A percentile compares a stretch with the other conserved stretches of the same genome.
These are phyloP conservation scores for Desmodesmus armatus DNA, from an alignment of 139 green algal species.

Conservation along the genomic window DNA sequence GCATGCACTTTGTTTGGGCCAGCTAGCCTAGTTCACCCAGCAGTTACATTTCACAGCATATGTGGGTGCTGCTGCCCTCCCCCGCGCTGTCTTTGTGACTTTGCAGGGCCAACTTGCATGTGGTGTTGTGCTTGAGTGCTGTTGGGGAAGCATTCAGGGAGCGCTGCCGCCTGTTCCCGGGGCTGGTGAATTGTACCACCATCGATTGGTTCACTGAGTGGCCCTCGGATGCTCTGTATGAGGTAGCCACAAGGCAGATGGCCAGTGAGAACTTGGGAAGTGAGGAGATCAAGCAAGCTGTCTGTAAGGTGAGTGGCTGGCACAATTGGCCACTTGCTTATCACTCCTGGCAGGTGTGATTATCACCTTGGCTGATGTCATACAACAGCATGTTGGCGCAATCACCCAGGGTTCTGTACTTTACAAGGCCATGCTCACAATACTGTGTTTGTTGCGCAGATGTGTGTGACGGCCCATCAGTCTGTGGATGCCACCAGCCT, in stretches of 20 bases:
- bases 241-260: slow-evolving; percentile 85
- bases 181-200: slow-evolving; percentile 84
- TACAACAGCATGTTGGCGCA: no score
- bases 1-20: no score
- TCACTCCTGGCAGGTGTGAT: no score
- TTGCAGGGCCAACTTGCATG: slow-evolving; percentile 85
- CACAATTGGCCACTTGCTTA: no score
- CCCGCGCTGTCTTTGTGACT: slow-evolving; percentile 5
- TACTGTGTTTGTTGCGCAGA: no score
- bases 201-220: slow-evolving; percentile 89
- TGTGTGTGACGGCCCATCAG: slow-evolving; percentile 91
- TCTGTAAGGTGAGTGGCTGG: slow-evolving; percentile 67
- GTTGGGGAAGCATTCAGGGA: slow-evolving; percentile 90
- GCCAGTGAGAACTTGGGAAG: slow-evolving; percentile 68
- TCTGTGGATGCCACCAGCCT: slow-evolving; percentile 57
- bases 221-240: slow-evolving; percentile 85
- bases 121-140: slow-evolving; percentile 92
- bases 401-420: no score
- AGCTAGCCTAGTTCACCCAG: not conserved
- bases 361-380: no score
- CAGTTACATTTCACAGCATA: not conserved
- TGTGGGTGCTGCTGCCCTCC: no score
- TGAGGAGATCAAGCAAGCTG: slow-evolving; percentile 65
- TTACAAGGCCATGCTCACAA: no score
- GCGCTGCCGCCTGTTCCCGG: slow-evolving; percentile 88